A percentile compares a stretch with the other conserved stretches of the same genome.
Conservation (phyloP, 2,329 filamentous ascomycete genomes). For the Aspergillus floridensis region DNA sequence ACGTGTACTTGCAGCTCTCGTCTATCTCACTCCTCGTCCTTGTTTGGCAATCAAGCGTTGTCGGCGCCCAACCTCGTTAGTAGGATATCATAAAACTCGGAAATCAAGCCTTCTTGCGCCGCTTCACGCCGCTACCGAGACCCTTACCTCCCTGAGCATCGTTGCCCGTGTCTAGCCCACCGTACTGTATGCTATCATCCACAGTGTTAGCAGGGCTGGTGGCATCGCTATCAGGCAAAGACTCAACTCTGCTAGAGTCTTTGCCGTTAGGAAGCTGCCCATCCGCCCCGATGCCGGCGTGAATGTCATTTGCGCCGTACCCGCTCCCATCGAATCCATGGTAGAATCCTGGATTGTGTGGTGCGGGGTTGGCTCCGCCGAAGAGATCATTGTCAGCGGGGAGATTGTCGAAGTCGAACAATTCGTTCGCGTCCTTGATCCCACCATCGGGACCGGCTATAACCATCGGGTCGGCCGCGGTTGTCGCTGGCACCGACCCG, state of each 20-base stretch:
- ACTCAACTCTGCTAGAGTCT: slow-evolving; percentile 37
- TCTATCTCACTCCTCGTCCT: background rate
- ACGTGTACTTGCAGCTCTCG: background rate
- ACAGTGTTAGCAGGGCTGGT: slow-evolving; percentile 41
- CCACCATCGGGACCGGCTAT: slow-evolving; percentile 20
- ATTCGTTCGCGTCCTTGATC: slow-evolving; percentile 36
- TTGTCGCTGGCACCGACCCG: slow-evolving; percentile 16
- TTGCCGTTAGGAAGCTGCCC: slow-evolving; percentile 10
- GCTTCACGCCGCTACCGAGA: slow-evolving; percentile 29
- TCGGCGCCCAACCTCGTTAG: slow-evolving; percentile 2
- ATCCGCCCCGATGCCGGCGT: slow-evolving; percentile 7
- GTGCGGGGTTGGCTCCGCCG: slow-evolving; percentile 24
- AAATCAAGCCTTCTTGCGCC: slow-evolving; percentile 32
- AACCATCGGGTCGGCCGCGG: slow-evolving; percentile 18
- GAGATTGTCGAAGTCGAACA: slow-evolving; percentile 44
- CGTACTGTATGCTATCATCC: slow-evolving; percentile 29
- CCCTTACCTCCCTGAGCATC: slow-evolving; percentile 21
- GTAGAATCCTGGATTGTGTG: slow-evolving; percentile 28
- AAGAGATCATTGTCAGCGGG: slow-evolving; percentile 35
- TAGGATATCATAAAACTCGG: slow-evolving; percentile 6
- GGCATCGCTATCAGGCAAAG: slow-evolving; percentile 45
- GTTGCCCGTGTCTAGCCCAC: slow-evolving; percentile 10
- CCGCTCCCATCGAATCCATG: slow-evolving; percentile 33
- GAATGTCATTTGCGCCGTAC: slow-evolving; percentile 22
- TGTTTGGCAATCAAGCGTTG: background rate